A percentile compares a stretch with the other conserved stretches of the same genome.
Evolutionary conservation across 129 eudicot genomes (phyloP).

Genomic region (Centaurea solstitialis): DNA sequence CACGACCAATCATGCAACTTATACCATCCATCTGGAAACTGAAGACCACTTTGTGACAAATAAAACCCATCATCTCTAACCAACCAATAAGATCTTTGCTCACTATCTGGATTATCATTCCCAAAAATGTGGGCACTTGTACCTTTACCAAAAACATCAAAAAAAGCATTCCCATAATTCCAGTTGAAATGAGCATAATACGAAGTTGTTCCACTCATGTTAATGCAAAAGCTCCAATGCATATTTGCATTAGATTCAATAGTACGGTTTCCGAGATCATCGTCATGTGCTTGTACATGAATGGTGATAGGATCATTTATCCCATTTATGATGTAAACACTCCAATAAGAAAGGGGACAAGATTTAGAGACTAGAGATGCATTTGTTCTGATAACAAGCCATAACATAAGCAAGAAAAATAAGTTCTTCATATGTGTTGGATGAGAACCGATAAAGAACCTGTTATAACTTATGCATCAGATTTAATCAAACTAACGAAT

Average conservation of each 20-base stretch:
- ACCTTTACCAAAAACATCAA: constrained; percentile 17
- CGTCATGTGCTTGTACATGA: constrained; percentile 1
- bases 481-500: too few relatives aligned
- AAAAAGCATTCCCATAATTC: constrained; percentile 1
- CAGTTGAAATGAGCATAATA: constrained; percentile 21
- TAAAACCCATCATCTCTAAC: constrained; percentile 11
- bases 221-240: constrained; percentile 5
- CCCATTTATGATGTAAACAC: not conserved
- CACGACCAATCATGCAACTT: constrained; percentile 6
- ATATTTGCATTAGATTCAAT: not conserved
- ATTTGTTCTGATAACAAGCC: not conserved
- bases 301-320: constrained; percentile 6
- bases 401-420: not conserved
- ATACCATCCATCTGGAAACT: not conserved
- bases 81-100: constrained; percentile 15
- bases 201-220: not conserved
- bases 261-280: constrained; percentile 18
- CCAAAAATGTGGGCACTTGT: not conserved
- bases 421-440: not conserved
- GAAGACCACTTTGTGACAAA: not conserved
- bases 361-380: not conserved
- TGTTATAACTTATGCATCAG: too few relatives aligned
- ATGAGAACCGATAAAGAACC: too few relatives aligned
- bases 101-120: not conserved
- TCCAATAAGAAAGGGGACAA: too few relatives aligned